Conservation (phyloP, 192 early-diverging fungal genomes). For the Linnemannia hyalina region DNA sequence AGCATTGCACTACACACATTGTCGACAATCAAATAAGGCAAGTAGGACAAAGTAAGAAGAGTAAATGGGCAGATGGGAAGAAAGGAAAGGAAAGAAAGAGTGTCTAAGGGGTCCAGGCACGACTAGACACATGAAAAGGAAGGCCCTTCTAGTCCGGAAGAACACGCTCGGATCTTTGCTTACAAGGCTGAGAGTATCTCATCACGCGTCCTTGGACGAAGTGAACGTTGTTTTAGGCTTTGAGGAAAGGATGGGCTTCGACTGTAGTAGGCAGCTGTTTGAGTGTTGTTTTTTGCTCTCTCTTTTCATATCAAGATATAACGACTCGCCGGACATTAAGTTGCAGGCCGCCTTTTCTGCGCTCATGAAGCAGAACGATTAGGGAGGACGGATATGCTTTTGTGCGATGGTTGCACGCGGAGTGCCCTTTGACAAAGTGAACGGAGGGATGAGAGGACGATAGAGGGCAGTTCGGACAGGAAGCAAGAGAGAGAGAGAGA, state of each 20-base stretch:
- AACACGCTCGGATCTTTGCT: neutral
- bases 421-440: neutral
- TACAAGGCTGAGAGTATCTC: neutral
- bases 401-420: neutral
- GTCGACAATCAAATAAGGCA: neutral
- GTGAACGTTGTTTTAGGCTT: neutral
- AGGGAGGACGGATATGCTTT: neutral
- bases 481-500: neutral
- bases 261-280: too few relatives aligned
- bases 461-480: too few relatives aligned
- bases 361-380: too few relatives aligned
- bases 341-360: too few relatives aligned
- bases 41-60: neutral
- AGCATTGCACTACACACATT: neutral
- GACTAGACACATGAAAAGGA: neutral
- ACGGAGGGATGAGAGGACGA: neutral
- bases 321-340: too few relatives aligned
- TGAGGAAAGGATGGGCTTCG: neutral
- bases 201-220: neutral
- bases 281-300: too few relatives aligned
- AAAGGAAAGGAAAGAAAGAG: neutral
- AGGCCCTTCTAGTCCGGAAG: neutral
- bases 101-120: neutral
- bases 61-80: neutral
- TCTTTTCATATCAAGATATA: too few relatives aligned